Evolutionary conservation across 805 yeast genomes (phyloP).

Genomic region (Wickerhamiella brachini): DNA sequence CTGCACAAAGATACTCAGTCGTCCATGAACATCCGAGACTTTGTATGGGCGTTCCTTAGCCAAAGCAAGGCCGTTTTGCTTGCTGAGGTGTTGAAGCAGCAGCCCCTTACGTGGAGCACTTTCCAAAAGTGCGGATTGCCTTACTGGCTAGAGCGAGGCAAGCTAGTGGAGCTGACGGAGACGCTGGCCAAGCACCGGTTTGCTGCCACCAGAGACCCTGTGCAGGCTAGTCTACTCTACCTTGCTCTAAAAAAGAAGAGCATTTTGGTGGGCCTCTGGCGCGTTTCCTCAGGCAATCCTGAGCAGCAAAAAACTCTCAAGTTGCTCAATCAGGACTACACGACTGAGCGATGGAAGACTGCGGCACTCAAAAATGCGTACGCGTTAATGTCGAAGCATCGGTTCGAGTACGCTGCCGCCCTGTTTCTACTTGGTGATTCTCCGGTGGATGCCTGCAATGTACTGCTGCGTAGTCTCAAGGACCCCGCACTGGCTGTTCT

Average conservation of each 20-base stretch:
- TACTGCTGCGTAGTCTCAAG: constrained; percentile 48
- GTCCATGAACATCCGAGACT: constrained; percentile 60
- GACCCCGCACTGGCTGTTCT: constrained; percentile 69
- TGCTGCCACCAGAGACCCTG: constrained; percentile 53
- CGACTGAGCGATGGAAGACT: constrained; percentile 60
- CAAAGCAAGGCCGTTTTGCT: constrained; percentile 58
- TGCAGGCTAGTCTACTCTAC: constrained; percentile 57
- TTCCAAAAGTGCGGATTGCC: constrained; percentile 50
- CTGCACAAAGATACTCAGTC: constrained; percentile 37
- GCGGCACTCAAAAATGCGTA: constrained; percentile 91
- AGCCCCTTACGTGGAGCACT: not conserved
- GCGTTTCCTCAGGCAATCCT: constrained; percentile 54
- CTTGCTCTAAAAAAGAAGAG: constrained; percentile 68
- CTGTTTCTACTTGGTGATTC: constrained; percentile 73
- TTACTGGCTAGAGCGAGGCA: constrained; percentile 49
- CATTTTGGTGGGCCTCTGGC: constrained; percentile 71
- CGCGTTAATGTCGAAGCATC: constrained; percentile 76
- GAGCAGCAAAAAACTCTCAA: constrained; percentile 74
- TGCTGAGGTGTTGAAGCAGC: constrained; percentile 24
- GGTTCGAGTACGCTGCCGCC: constrained; percentile 76
- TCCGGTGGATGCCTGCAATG: constrained; percentile 63
- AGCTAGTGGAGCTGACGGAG: constrained; percentile 44
- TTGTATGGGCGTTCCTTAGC: constrained; percentile 78
- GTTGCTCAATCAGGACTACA: constrained; percentile 66
- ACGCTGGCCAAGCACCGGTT: constrained; percentile 61